Evolutionary conservation across 202 grass and related monocot species (phyloP).

Genomic region (Brachypodium distachyon): DNA sequence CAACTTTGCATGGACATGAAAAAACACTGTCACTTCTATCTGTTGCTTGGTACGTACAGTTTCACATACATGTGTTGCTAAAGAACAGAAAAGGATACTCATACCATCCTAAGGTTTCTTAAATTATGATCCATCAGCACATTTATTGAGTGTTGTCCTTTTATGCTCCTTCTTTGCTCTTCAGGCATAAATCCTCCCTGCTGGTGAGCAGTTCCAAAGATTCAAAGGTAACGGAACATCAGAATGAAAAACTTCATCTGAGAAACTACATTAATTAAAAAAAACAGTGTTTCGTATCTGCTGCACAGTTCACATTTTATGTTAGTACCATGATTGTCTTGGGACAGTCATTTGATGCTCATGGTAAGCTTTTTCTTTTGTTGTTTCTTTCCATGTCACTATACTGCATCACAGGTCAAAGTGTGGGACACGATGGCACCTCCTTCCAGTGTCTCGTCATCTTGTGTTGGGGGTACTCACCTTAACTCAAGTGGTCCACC

Average conservation of each 20-base stretch:
- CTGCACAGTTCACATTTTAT: not conserved
- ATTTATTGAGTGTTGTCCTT: not conserved
- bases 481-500: constrained; percentile 29
- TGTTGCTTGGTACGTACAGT: constrained; percentile 63
- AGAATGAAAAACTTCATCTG: not conserved
- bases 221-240: constrained; percentile 51
- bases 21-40: constrained; percentile 63
- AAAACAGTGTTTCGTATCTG: not conserved
- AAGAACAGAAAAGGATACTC: too few relatives aligned
- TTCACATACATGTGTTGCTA: too few relatives aligned
- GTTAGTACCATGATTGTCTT: not conserved
- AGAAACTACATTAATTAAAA: not conserved
- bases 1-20: constrained; percentile 82
- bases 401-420: constrained; percentile 53
- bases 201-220: constrained; percentile 88
- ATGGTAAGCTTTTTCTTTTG: not conserved
- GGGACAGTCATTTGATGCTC: not conserved
- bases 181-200: constrained; percentile 80
- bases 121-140: not conserved
- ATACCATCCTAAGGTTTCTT: not conserved
- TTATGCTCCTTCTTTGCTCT: constrained; percentile 26
- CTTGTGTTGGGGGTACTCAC: constrained; percentile 64
- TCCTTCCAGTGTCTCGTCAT: constrained; percentile 53
- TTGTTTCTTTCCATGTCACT: constrained; percentile 6
- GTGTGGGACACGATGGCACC: constrained; percentile 62